Evolutionary conservation across 2,329 filamentous ascomycete genomes (phyloP).

Genomic region (Pseudogymnoascus sp.): DNA sequence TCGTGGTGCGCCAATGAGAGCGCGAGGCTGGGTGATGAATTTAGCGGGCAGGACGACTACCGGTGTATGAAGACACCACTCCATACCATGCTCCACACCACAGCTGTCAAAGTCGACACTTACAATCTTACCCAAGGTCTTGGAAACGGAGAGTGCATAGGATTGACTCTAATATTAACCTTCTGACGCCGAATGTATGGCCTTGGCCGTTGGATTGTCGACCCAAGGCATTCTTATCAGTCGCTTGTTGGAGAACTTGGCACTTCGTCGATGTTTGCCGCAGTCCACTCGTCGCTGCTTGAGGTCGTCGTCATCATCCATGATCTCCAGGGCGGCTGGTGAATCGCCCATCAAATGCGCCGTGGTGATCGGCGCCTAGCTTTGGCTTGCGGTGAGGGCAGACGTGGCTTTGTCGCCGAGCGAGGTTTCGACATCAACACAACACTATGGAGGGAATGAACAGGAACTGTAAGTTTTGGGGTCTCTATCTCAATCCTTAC

Average conservation of each 20-base stretch:
- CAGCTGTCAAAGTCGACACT: constrained; percentile 3
- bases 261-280: neutral
- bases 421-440: neutral
- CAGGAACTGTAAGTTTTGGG: neutral
- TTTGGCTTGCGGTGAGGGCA: neutral
- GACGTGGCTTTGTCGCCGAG: neutral
- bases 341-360: neutral
- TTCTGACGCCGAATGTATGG: constrained; percentile 5
- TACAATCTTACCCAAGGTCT: neutral
- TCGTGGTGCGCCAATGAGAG: neutral
- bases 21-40: neutral
- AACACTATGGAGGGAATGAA: neutral
- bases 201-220: constrained; percentile 5
- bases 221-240: neutral
- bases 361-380: neutral
- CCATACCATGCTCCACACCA: neutral
- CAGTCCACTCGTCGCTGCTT: neutral
- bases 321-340: neutral
- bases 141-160: neutral
- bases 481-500: neutral
- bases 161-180: constrained; percentile 7
- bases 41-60: neutral
- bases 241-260: neutral
- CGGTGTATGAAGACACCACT: neutral
- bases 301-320: neutral